Evolutionary conservation across 1,284 basidiomycete species (phyloP).

Genomic region (Irpex lacteus): DNA sequence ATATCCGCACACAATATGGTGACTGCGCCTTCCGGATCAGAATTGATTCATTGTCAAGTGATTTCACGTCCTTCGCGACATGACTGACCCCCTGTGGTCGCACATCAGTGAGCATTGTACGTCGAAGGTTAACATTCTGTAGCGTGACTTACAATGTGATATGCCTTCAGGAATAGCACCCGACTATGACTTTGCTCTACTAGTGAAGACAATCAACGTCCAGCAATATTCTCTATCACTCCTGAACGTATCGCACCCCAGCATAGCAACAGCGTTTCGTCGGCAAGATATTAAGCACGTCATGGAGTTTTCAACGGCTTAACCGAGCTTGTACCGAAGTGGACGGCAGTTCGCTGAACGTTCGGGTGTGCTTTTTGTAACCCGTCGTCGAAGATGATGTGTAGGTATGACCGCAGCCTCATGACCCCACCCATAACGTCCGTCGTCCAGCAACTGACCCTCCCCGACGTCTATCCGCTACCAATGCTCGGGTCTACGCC

Average conservation of each 20-base stretch:
- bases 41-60: background rate
- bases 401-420: conserved; percentile 11
- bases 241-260: background rate
- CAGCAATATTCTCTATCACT: too few relatives aligned
- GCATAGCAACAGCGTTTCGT: background rate
- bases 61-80: background rate
- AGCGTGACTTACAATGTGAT: background rate
- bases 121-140: background rate
- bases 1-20: background rate
- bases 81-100: background rate
- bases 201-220: too few relatives aligned
- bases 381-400: conserved; percentile 13
- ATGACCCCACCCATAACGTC: conserved; percentile 13
- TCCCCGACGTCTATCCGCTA: conserved; percentile 46
- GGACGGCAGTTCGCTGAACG: background rate
- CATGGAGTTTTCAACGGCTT: background rate
- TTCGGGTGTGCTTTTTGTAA: background rate
- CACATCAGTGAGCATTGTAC: background rate
- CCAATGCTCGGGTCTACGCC: conserved; percentile 40
- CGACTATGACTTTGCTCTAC: too few relatives aligned
- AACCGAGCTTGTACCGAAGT: conserved; percentile 15
- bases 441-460: conserved; percentile 21
- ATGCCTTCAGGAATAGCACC: too few relatives aligned
- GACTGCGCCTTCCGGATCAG: background rate
- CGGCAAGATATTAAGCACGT: background rate